Conservation (phyloP, 352 stramenopile species). For the Phytopythium vexans region DNA sequence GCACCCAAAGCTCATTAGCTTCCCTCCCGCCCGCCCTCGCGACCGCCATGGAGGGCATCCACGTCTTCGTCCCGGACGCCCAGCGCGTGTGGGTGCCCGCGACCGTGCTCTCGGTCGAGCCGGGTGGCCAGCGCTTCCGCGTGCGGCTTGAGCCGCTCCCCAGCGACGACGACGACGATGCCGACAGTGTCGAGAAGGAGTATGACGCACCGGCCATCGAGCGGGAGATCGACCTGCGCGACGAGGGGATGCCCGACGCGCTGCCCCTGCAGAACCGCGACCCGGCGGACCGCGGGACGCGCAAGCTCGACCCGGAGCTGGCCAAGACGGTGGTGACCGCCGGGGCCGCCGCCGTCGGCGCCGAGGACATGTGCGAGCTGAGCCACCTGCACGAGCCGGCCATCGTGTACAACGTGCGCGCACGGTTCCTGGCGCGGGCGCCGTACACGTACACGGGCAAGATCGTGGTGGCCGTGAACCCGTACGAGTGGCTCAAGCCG, state of each 20-base stretch:
- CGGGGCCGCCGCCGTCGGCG: slow-evolving; percentile 36
- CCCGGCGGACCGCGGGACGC: slow-evolving; percentile 2
- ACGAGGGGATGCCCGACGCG: slow-evolving; percentile 72
- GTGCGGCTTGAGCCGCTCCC: slow-evolving; percentile 46
- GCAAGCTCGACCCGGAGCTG: slow-evolving; percentile 7
- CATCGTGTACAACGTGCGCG: slow-evolving; percentile 91
- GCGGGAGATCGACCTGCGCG: slow-evolving; percentile 60
- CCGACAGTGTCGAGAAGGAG: slow-evolving; percentile 10
- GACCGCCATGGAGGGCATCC: slow-evolving; percentile 69
- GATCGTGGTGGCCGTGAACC: slow-evolving; percentile 97
- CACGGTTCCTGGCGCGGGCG: slow-evolving; percentile 76
- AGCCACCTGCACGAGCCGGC: slow-evolving; percentile 89
- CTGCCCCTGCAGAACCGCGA: slow-evolving; percentile 69
- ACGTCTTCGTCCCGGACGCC: slow-evolving; percentile 81
- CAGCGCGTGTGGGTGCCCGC: slow-evolving; percentile 78
- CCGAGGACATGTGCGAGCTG: slow-evolving; percentile 84
- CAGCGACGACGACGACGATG: slow-evolving; percentile 4
- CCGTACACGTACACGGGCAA: slow-evolving; percentile 97
- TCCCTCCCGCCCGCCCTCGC: not conserved
- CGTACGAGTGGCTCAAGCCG: slow-evolving; percentile 89
- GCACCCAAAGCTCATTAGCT: not conserved
- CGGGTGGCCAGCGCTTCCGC: slow-evolving; percentile 54
- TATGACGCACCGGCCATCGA: slow-evolving; percentile 35
- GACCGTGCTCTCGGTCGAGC: slow-evolving; percentile 67
- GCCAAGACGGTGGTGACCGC: slow-evolving; percentile 18